Evolutionary conservation across 2,329 filamentous ascomycete genomes (phyloP), one percentile per base, ranked within the genome.

Genomic region (Herpotrichia juniperi): DNA sequence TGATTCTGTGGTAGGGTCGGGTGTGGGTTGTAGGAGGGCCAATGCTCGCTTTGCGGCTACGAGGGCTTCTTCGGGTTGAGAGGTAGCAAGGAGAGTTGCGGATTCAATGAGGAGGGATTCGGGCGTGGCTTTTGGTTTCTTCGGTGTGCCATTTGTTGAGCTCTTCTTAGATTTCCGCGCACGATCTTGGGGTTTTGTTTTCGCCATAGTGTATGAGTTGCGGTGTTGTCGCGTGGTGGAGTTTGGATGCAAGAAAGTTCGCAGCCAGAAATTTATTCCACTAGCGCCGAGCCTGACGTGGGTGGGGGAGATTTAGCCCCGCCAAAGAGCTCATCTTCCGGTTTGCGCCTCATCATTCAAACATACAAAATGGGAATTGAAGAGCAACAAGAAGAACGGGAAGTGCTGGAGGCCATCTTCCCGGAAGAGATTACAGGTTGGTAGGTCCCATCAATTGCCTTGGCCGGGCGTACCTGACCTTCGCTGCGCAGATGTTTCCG

Each of bases 391-490:
- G 94, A 99, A 78, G 94, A 99, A 83, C 88, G 93, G 56, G 94
- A 99, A 76, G 93, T 99, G 65, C 91, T 99, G 72, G 91, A 96
- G 71, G 97, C 93, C 55, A 99, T 99, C 70, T 99, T 97, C 64
- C 92, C 94, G 1, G 93, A 99, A 54, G 94, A 99, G 78, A 96
- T 99, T 64, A 93, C 88, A 83, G 89, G 92, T 93, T 68, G 42
- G 74, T 11, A 10, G n/a, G 21, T 30, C 17, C 9, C 2, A 9
- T 8, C 24, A 16, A 17, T 30, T 17, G 10, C 6, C n/a, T 19
- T 16, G 17, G 30, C 44, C 34, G 10, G 32, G 11, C 39, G 22
- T 37, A 43, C 22, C 62, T 65, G 50, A 71, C 54, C 34, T 30
- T 40, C 26, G 34, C 48, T 54, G 24, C 45, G 32, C 72, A 94